Conservation (phyloP, 495 filamentous ascomycete species). For the Hypoxylon cercidicola region DNA sequence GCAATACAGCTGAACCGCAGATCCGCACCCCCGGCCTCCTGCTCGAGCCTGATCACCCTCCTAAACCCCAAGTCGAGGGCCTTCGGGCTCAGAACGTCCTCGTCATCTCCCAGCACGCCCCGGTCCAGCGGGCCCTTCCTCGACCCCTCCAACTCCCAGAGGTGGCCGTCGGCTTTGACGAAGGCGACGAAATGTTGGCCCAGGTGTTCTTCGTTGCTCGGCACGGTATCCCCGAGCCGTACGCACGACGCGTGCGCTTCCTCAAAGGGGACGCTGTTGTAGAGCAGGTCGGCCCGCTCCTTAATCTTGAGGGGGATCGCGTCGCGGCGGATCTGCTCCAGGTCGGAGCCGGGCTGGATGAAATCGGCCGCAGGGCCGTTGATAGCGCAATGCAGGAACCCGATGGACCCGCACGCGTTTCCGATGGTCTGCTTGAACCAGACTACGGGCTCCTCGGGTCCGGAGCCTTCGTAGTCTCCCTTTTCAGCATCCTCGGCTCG, state of each 20-base stretch:
- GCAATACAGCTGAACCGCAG: constrained; percentile 67
- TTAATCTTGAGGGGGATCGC: constrained; percentile 60
- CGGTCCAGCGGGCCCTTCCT: constrained; percentile 77
- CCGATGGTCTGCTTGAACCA: constrained; percentile 89
- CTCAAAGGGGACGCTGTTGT: constrained; percentile 75
- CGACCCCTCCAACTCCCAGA: constrained; percentile 83
- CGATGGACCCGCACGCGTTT: constrained; percentile 81
- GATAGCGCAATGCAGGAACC: constrained; percentile 69
- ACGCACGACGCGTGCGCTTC: constrained; percentile 75
- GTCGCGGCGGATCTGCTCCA: constrained; percentile 53
- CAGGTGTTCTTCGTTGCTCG: constrained; percentile 55
- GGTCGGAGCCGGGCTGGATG: constrained; percentile 55
- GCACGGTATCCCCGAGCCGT: constrained; percentile 70
- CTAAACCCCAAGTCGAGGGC: constrained; percentile 71
- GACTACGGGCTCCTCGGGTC: constrained; percentile 56
- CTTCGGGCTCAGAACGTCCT: constrained; percentile 75
- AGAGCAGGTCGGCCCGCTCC: constrained; percentile 74
- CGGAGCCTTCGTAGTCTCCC: constrained; percentile 39
- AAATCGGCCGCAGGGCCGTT: constrained; percentile 56
- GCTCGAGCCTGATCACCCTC: constrained; percentile 64
- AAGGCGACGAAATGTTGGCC: constrained; percentile 82
- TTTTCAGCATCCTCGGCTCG: constrained; percentile 64
- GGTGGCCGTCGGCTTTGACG: constrained; percentile 72
- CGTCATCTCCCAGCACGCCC: constrained; percentile 68
- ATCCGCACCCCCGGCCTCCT: constrained; percentile 51